These are phyloP conservation scores for Cladobotryum mycophilum DNA, from an alignment of 2,329 filamentous ascomycete genomes.

Conservation along the genomic window DNA sequence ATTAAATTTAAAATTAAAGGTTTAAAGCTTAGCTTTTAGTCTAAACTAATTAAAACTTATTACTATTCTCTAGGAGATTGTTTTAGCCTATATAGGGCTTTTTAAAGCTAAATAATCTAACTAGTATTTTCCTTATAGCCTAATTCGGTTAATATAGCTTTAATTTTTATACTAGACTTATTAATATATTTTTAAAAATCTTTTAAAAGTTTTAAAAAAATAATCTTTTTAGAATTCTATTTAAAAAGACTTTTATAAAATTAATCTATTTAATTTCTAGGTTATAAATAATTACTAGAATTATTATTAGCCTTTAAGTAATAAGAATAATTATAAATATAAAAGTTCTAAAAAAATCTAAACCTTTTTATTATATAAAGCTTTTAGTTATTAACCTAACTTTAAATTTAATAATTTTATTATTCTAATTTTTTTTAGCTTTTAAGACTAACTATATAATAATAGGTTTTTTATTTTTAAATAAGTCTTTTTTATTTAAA, in stretches of 20 bases:
- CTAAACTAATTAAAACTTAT: constrained; percentile 3
- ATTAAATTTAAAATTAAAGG: background rate
- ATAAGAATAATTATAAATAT: constrained; percentile 1
- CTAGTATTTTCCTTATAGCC: background rate
- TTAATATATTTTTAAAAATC: constrained; percentile 6
- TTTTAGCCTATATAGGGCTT: background rate
- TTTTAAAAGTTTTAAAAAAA: constrained; percentile 6
- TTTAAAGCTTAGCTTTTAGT: background rate
- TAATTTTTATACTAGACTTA: background rate
- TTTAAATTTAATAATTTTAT: background rate
- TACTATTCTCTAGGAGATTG: background rate
- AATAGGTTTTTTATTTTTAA: background rate
- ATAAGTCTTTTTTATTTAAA: background rate
- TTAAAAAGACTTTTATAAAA: constrained; percentile 1
- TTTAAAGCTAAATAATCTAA: background rate
- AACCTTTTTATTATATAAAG: background rate
- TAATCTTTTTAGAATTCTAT: background rate
- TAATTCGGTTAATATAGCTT: background rate
- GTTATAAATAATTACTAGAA: background rate
- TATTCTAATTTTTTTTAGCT: background rate
- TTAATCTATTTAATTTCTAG: constrained; percentile 1
- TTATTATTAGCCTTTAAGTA: background rate
- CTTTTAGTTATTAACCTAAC: background rate
- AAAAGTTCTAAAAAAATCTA: background rate
- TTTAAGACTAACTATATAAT: background rate